Evolutionary conservation across 306 rosid species (phyloP).

Genomic region (Lotus japonicus): DNA sequence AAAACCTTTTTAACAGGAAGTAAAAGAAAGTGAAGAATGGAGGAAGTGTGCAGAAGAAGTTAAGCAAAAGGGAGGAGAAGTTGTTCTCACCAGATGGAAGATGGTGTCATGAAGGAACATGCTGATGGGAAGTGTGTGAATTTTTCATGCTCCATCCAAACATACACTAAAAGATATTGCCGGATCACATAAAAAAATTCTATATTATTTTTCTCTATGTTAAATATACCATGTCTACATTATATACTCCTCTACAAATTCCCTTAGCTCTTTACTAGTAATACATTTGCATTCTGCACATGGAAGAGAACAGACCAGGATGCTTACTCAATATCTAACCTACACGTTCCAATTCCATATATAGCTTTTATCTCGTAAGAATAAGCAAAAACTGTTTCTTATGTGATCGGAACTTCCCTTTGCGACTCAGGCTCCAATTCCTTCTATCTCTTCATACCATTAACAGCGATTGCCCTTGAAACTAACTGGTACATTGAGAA

Average conservation of each 20-base stretch:
- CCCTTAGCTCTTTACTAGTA: conserved; percentile 15
- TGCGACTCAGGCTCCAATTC: conserved; percentile 19
- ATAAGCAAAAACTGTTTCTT: conserved; percentile 16
- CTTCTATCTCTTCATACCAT: conserved; percentile 14
- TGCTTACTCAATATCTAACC: conserved; percentile 26
- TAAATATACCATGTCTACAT: neutral
- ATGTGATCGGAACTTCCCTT: conserved; percentile 24
- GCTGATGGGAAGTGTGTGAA: too few species aligned
- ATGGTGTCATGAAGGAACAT: too few species aligned
- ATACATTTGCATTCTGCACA: conserved; percentile 24
- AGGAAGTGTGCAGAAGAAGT: too few species aligned
- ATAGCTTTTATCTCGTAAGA: conserved; percentile 23
- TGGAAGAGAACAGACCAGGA: conserved; percentile 25
- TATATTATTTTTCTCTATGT: conserved; percentile 8
- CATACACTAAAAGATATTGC: neutral
- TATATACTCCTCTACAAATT: conserved; percentile 20
- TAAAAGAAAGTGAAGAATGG: too few species aligned
- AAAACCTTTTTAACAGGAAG: too few species aligned
- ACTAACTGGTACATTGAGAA: conserved; percentile 12
- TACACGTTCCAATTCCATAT: conserved; percentile 26
- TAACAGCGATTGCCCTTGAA: conserved; percentile 9
- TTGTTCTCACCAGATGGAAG: too few species aligned
- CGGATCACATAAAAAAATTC: conserved; percentile 9
- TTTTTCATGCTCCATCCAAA: too few species aligned
- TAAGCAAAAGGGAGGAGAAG: too few species aligned